Evolutionary conservation across 2,329 filamentous ascomycete genomes (phyloP), one percentile per base, ranked within the genome.

Genomic region (Phaeosphaeria sp.): DNA sequence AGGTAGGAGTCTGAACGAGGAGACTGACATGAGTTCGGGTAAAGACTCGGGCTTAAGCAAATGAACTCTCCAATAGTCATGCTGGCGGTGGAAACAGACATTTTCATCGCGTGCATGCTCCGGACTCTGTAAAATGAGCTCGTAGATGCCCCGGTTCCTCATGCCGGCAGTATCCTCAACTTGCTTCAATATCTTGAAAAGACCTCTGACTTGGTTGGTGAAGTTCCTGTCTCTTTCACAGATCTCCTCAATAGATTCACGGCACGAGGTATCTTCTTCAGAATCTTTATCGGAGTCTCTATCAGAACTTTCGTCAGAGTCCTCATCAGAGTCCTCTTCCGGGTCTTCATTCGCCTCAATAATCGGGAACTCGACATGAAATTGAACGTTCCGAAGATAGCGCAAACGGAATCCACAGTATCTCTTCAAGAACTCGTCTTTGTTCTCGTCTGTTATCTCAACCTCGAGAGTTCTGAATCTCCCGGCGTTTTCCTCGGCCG

Each of bases 401-500:
- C 48, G 51, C 18, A 49, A 53, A 17, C 65, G 63, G 20, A 53
- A 53, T 17, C 56, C 42, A 22, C 53, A 55, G 45, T 57, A 64
- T 15, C 33, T n/a, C 2, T 15, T n/a, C n/a, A 61, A 1, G 30
- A 68, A 66, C 39, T 56, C 42, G 4, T 44, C 49, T 6, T 21
- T 39, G 22, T 51, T 64, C 9, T 52, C 39, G 20, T 57, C 40
- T 13, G 18, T 53, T 3, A 68, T 20, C 7, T 33, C 44, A 8
- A 60, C 59, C 6, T 55, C 25, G 6, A 36, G 3, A 13, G 11
- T 13, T 36, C 20, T 33, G 21, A 59, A 66, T 2, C 56, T 58
- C 18, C 52, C 55, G 25, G 64, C 65, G 25, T 60, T 52, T 18
- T 45, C 52, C 42, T 68, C 66, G 7, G 66, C 49, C 6, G 57